Conservation (phyloP, 1,139 yeast species). For the Chernovozyma aurita region DNA sequence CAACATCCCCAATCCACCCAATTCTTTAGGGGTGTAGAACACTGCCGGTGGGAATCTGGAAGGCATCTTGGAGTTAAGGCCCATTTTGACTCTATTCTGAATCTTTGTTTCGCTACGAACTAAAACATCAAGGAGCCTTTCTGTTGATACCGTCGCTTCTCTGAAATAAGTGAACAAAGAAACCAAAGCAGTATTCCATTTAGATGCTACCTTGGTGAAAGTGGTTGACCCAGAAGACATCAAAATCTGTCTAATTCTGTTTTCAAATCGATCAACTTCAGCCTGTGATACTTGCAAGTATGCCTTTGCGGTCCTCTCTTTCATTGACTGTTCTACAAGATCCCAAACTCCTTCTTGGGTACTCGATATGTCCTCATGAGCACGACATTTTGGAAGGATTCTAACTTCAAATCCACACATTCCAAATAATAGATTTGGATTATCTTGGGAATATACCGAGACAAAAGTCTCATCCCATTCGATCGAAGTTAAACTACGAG, state of each 20-base stretch:
- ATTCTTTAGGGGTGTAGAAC: constrained; percentile 92
- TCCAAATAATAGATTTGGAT: constrained; percentile 80
- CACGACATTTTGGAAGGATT: constrained; percentile 70
- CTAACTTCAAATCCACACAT: constrained; percentile 97
- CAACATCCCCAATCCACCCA: constrained; percentile 97
- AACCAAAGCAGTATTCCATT: constrained; percentile 93
- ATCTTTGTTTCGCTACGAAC: constrained; percentile 92
- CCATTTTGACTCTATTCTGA: constrained; percentile 92
- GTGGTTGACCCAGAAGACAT: constrained; percentile 97
- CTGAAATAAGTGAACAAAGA: constrained; percentile 85
- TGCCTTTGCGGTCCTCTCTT: constrained; percentile 89
- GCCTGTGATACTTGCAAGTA: constrained; percentile 77
- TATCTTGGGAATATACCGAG: constrained; percentile 86
- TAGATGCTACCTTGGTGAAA: constrained; percentile 88
- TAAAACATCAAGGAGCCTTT: constrained; percentile 67
- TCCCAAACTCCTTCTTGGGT: constrained; percentile 88
- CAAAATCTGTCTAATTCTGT: constrained; percentile 80
- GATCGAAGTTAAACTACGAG: constrained; percentile 65
- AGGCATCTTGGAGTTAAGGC: constrained; percentile 97
- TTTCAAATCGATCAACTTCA: constrained; percentile 76
- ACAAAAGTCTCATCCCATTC: constrained; percentile 82
- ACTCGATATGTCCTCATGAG: constrained; percentile 42
- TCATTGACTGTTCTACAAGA: constrained; percentile 62
- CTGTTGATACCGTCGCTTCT: constrained; percentile 89
- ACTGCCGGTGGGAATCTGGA: constrained; percentile 98